Base-by-base conservation (phyloP, 2,329 filamentous ascomycete genomes). In the Orbilia brochopaga region DNA sequence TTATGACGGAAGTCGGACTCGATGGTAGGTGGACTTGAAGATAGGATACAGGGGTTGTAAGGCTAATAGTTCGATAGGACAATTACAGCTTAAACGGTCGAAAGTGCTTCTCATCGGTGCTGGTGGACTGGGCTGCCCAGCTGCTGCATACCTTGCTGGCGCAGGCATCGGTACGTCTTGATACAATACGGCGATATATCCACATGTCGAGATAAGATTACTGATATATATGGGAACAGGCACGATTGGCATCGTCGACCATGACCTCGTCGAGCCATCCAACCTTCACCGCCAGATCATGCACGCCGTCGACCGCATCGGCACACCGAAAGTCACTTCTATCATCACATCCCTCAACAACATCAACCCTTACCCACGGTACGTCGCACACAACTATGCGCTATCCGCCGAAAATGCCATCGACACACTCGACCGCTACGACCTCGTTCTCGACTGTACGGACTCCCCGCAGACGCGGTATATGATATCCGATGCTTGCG, bases 231-330 rank as follows among this genome's bases (percentile, higher is more conserved):
- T 19, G 11, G 17, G 2, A 15, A 4, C 15, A 65, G 92, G 92
- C 7, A 90, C 84, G 0, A 80, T 99, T 17, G 92, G 93, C 0
- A 82, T 99, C 6, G 86, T 94, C 23, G 94, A 99, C 78, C 92
- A 90, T 2, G 94, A 99, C 79, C 83, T 83, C 0, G 93, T 99
- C 30, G 94, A 97, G 78, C 81, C 84, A 15, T 96, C 92, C 27
- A 99, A 99, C 78, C 83, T 99, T 13, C 94, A 97, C 81, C 88
- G 94, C 0, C 94, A 99, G 80, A 87, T 97, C 56, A 85, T 92
- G 32, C 93, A 99, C 78, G 84, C 84, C 1, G 90, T 87, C 0
- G 81, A 82, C 1, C 85, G 86, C 57, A 86, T 95, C 2, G 90
- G 90, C 10, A 85, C 85, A 82, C 83, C 82, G 65, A 97, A 97